Evolutionary conservation across 176 grass and related monocot genomes (phyloP).

Genomic region (Carex kokanica): DNA sequence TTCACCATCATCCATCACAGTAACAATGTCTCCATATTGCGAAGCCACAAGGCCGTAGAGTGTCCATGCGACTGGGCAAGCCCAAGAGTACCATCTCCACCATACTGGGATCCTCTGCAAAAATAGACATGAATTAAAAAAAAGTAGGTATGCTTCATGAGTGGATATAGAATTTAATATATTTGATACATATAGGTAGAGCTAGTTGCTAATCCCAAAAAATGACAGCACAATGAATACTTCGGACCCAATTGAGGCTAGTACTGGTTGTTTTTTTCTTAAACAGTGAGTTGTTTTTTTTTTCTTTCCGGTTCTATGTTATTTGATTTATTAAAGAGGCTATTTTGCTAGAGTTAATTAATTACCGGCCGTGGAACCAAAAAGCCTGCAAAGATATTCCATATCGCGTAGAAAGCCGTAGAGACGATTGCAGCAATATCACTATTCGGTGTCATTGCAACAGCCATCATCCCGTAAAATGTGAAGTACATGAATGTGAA

Average conservation of each 20-base stretch:
- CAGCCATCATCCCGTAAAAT: constrained; percentile 95
- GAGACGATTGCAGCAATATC: constrained; percentile 84
- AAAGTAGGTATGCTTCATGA: constrained; percentile 20
- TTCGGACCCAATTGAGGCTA: not conserved
- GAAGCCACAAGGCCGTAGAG: constrained; percentile 82
- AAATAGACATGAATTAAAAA: not conserved
- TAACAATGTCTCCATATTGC: constrained; percentile 52
- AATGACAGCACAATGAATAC: not conserved
- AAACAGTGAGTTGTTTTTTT: not conserved
- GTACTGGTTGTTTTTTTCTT: not conserved
- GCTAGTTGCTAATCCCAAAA: not conserved
- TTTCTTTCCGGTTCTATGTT: not conserved
- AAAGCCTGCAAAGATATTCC: constrained; percentile 95
- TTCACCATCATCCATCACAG: constrained; percentile 32
- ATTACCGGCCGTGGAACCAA: constrained; percentile 78
- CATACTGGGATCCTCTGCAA: constrained; percentile 94
- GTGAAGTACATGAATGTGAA: constrained; percentile 99
- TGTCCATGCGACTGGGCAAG: constrained; percentile 82
- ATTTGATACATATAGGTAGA: not conserved
- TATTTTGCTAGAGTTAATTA: constrained; percentile 13
- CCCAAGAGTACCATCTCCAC: constrained; percentile 98
- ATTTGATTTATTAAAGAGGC: not conserved
- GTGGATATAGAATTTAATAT: not conserved
- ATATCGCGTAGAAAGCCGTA: constrained; percentile 78
- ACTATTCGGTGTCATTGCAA: constrained; percentile 87